A percentile compares a stretch with the other conserved stretches of the same genome.
These are phyloP conservation scores for Colletotrichum eremochloae DNA, from an alignment of 2,329 filamentous ascomycete species.

Conservation along the genomic window DNA sequence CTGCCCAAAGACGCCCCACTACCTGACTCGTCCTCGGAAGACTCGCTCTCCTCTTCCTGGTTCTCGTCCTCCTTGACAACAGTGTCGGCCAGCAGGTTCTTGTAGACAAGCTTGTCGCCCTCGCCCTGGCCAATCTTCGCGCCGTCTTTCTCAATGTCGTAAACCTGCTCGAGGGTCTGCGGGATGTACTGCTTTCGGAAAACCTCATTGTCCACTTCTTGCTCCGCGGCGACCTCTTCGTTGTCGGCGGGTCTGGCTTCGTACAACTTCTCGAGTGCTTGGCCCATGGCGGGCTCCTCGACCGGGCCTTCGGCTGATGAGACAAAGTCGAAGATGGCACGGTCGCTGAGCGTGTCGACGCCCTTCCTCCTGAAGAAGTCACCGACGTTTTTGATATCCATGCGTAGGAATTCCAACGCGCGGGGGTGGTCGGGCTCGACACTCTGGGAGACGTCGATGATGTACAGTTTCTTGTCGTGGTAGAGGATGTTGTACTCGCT, in stretches of 20 bases:
- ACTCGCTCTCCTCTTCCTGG: conserved; percentile 54
- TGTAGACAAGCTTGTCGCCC: conserved; percentile 85
- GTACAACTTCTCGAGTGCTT: conserved; percentile 77
- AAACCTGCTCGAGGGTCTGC: conserved; percentile 94
- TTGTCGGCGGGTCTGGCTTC: conserved; percentile 65
- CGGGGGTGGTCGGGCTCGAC: conserved; percentile 97
- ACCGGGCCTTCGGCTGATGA: conserved; percentile 71
- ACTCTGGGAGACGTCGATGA: conserved; percentile 98
- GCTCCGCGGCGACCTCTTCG: conserved; percentile 65
- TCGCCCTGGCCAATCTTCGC: conserved; percentile 81
- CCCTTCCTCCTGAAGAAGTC: conserved; percentile 92
- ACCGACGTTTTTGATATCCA: conserved; percentile 97
- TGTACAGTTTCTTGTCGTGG: conserved; percentile 83
- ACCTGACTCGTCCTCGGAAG: conserved; percentile 59
- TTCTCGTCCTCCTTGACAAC: conserved; percentile 57
- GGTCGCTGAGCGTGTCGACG: conserved; percentile 84
- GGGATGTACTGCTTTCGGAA: conserved; percentile 98
- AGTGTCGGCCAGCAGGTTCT: conserved; percentile 82
- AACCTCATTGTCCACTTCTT: conserved; percentile 88
- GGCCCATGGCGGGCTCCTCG: conserved; percentile 71
- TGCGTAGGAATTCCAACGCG: conserved; percentile 91
- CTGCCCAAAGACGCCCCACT: conserved; percentile 63
- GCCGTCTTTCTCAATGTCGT: conserved; percentile 93
- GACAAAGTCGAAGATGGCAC: conserved; percentile 87
- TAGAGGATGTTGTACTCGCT: conserved; percentile 99